These are phyloP conservation scores for Daldinia vernicosa DNA, from an alignment of 495 filamentous ascomycete species.

Conservation along the genomic window DNA sequence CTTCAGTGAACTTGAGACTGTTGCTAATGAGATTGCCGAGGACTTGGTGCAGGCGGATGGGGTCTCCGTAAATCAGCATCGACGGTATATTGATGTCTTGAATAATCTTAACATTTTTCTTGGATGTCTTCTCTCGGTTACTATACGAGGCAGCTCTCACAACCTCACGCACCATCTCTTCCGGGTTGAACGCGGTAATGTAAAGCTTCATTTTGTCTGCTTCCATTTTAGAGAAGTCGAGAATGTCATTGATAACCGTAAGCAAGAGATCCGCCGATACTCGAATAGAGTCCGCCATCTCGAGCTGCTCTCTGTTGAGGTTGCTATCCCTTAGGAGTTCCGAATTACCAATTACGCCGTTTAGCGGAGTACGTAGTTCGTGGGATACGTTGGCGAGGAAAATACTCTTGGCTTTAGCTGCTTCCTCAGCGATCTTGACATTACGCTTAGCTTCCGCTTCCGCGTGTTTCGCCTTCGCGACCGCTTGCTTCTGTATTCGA, in stretches of 20 bases:
- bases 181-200: constrained; percentile 82
- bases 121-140: constrained; percentile 75
- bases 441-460: constrained; percentile 86
- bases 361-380: constrained; percentile 85
- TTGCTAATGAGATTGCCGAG: constrained; percentile 94
- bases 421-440: constrained; percentile 89
- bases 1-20: constrained; percentile 91
- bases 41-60: constrained; percentile 89
- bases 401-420: constrained; percentile 87
- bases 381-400: constrained; percentile 94
- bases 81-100: constrained; percentile 79
- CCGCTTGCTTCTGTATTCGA: constrained; percentile 81
- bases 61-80: constrained; percentile 87
- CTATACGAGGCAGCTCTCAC: constrained; percentile 86
- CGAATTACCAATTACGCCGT: constrained; percentile 89
- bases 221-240: constrained; percentile 93
- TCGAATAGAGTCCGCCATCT: constrained; percentile 91
- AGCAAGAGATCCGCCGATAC: constrained; percentile 89
- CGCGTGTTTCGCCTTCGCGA: constrained; percentile 81
- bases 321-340: constrained; percentile 82
- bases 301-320: constrained; percentile 82
- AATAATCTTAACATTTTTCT: constrained; percentile 67
- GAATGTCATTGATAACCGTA: constrained; percentile 94
- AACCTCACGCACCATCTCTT: constrained; percentile 87
- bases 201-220: constrained; percentile 96